Percentiles rank a stretch among this genome's conserved stretches.
These are phyloP conservation scores for Penicillium paxilli DNA, from an alignment of 495 filamentous ascomycete genomes.

Conservation along the genomic window DNA sequence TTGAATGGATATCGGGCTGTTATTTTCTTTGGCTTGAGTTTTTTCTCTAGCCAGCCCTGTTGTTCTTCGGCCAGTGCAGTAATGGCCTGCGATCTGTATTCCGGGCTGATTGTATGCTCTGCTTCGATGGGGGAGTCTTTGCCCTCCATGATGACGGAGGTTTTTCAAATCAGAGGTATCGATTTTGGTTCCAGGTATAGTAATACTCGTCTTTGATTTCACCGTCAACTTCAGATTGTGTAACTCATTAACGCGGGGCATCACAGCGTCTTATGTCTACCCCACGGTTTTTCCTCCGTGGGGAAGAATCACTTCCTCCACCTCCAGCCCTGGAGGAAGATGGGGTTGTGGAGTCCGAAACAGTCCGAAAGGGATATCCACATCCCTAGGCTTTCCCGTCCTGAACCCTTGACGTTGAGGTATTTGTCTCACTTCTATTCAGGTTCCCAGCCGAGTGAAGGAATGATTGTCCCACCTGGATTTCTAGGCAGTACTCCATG, in stretches of 20 bases:
- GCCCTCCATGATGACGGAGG: not conserved
- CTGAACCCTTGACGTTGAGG: not conserved
- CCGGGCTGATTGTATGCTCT: not conserved
- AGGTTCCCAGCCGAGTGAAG: not conserved
- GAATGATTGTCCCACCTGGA: not conserved
- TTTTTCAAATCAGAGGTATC: no score
- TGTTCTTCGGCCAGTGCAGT: slow-evolving; percentile 14
- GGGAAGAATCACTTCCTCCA: slow-evolving; percentile 2
- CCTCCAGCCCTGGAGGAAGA: not conserved
- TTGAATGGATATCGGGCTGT: slow-evolving; percentile 27
- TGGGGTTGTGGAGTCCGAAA: not conserved
- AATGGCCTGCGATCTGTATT: slow-evolving; percentile 13
- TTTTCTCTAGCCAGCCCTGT: slow-evolving; percentile 27
- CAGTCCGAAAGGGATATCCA: not conserved
- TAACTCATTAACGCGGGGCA: not conserved
- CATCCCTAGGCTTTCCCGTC: not conserved
- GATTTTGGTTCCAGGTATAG: no score
- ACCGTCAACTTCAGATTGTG: no score
- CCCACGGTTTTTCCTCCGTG: not conserved
- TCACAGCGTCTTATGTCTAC: slow-evolving; percentile 3
- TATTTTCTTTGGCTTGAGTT: slow-evolving; percentile 27
- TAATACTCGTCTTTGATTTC: no score
- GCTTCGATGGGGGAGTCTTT: not conserved
- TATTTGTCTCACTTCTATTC: not conserved
- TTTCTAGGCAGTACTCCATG: not conserved